Percentiles rank a stretch among this genome's conserved stretches.
These are phyloP conservation scores for Diversispora eburnea DNA, from an alignment of 192 early-diverging fungal species.

Conservation along the genomic window DNA sequence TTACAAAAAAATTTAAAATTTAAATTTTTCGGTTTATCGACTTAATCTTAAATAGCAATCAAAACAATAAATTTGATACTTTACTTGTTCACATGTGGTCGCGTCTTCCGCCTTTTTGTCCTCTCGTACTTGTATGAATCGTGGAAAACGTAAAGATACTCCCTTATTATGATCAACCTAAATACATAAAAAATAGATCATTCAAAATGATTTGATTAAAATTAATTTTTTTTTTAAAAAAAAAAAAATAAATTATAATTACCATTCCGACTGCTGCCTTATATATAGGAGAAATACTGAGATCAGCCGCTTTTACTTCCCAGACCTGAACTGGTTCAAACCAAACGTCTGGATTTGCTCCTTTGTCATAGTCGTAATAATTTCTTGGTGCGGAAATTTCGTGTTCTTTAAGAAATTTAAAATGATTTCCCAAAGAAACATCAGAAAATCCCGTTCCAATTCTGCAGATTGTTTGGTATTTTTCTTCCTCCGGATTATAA, in stretches of 20 bases:
- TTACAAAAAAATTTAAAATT: too few species aligned
- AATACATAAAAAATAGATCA: constrained; percentile 18
- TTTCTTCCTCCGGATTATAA: constrained; percentile 91
- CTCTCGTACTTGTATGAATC: constrained; percentile 92
- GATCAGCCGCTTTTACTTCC: constrained; percentile 96
- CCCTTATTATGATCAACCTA: constrained; percentile 81
- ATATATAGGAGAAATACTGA: constrained; percentile 94
- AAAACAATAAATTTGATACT: background rate
- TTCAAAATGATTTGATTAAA: constrained; percentile 6
- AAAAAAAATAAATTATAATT: constrained; percentile 27
- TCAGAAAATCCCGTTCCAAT: constrained; percentile 98
- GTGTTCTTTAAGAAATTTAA: constrained; percentile 69
- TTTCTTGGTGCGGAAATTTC: constrained; percentile 69
- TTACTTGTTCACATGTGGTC: constrained; percentile 83
- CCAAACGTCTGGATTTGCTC: constrained; percentile 92
- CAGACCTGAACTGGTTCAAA: constrained; percentile 89
- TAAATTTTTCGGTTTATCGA: too few species aligned
- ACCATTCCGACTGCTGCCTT: constrained; percentile 83
- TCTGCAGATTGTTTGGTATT: constrained; percentile 98
- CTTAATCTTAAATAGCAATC: background rate
- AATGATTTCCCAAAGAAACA: constrained; percentile 70
- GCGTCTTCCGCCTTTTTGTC: constrained; percentile 94
- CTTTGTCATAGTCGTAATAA: constrained; percentile 80
- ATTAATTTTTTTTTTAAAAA: constrained; percentile 17
- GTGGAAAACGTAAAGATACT: constrained; percentile 94